Evolutionary conservation across 108 stramenopile genomes (phyloP).

Genomic region (Epithemia pelagica): DNA sequence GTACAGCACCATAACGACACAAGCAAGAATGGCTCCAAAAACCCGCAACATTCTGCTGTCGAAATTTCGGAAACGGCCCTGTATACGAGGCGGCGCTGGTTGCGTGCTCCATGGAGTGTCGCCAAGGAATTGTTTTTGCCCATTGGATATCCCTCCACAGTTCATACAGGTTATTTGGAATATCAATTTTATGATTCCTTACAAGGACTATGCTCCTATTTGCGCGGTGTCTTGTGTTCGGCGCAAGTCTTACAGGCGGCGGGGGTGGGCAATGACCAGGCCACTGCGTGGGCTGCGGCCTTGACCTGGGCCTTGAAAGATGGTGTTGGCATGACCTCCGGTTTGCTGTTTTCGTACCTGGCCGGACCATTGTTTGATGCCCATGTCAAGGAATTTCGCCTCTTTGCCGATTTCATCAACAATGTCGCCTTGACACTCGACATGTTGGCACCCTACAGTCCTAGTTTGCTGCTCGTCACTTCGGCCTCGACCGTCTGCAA

Average conservation of each 20-base stretch:
- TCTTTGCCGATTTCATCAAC: conserved; percentile 93
- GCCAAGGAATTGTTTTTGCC: conserved; percentile 57
- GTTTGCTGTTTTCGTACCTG: conserved; percentile 78
- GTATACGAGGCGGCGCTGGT: not conserved
- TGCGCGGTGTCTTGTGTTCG: conserved; percentile 83
- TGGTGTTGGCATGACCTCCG: conserved; percentile 87
- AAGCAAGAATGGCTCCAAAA: not conserved
- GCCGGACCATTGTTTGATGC: conserved; percentile 72
- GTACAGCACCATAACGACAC: not conserved
- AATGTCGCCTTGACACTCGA: conserved; percentile 86
- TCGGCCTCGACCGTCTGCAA: conserved; percentile 73
- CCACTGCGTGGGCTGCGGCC: conserved; percentile 78
- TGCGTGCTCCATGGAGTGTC: conserved; percentile 1
- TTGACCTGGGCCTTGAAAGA: conserved; percentile 80
- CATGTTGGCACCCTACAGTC: conserved; percentile 65
- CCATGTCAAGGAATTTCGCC: conserved; percentile 89
- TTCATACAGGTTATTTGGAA: conserved; percentile 59
- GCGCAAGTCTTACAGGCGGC: conserved; percentile 77
- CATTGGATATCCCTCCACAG: conserved; percentile 66
- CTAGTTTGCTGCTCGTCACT: conserved; percentile 39
- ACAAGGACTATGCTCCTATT: conserved; percentile 92
- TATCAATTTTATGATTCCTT: conserved; percentile 90
- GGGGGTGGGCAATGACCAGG: conserved; percentile 84
- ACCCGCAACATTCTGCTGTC: not conserved
- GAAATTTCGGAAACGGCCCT: not conserved